Conservation (phyloP, 2,329 filamentous ascomycete genomes). For the Orbilia ellipsospora region DNA sequence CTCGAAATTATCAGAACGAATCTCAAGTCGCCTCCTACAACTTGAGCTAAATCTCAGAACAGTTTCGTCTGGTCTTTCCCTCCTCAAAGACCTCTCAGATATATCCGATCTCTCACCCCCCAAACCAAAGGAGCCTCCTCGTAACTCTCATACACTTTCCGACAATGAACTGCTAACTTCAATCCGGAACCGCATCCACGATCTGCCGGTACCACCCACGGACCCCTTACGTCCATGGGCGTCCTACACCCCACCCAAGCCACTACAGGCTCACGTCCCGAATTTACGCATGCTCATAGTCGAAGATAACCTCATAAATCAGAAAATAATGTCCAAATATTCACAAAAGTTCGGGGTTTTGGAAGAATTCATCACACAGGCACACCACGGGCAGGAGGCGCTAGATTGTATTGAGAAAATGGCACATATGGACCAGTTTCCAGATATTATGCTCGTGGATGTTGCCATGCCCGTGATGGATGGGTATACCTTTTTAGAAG, state of each 20-base stretch:
- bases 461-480: constrained; percentile 28
- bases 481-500: constrained; percentile 30
- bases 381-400: constrained; percentile 14
- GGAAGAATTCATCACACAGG: constrained; percentile 19
- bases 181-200: constrained; percentile 19
- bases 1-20: background rate
- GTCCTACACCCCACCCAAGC: background rate
- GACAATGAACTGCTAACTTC: constrained; percentile 19
- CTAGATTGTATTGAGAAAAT: constrained; percentile 25
- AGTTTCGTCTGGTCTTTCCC: constrained; percentile 37
- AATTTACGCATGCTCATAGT: constrained; percentile 21
- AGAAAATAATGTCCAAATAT: constrained; percentile 13
- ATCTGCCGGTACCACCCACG: background rate
- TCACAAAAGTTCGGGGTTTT: constrained; percentile 2
- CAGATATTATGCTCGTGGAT: constrained; percentile 35
- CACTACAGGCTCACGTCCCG: constrained; percentile 16
- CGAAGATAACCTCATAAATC: constrained; percentile 41
- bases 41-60: constrained; percentile 42
- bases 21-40: constrained; percentile 14
- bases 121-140: background rate
- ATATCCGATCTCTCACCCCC: constrained; percentile 22
- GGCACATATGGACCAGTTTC: constrained; percentile 16
- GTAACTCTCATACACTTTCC: background rate
- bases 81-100: constrained; percentile 44
- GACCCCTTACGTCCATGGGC: background rate